Evolutionary conservation across 768 basidiomycete genomes (phyloP), one percentile per base, ranked within the genome.

Genomic region (Saitozyma podzolica): DNA sequence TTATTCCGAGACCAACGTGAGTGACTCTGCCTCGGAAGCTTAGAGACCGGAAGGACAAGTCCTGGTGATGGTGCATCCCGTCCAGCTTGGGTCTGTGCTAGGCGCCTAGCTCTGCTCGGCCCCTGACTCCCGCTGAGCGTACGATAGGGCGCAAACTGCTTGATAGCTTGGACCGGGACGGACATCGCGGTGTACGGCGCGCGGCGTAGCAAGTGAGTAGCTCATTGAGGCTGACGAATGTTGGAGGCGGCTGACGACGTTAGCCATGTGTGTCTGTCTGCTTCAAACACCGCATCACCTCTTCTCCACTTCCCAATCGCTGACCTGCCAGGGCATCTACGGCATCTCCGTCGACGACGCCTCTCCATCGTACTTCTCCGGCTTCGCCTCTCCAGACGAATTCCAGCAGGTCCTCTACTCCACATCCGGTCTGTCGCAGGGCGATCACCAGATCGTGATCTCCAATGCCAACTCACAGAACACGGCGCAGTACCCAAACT

Each of bases 131-230:
- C 29, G 29, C 29, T 29, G 29, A 29, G 29, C 29, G 29, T 29
- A 5, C 29, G 29, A 29, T n/a, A 75, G 74, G 74, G 68, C 37
- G 74, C 72, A 19, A 72, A 68, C 50, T 61, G 62, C 7, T 45
- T 70, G 17, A 56, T 75, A 39, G 59, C 50, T 9, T 75, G 74
- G 74, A 19, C 52, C 40, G 74, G 74, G 7, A 64, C 66, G 1
- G 74, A 75, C 58, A 72, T 75, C 14, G 53, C 69, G 8, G 51
- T 75, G 7, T 70, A 70, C 50, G 74, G 70, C 1, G 68, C 70
- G 9, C 50, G 71, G 14, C 62, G 74, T 40, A 47, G 56, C 16
- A 72, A 75, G 70, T 75, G 61, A 65, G 74, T 69, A 8, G 8
- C n/a, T 20, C 45, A 5, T 11, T 13, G 1, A 49, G 60, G 54